Conservation (phyloP, 2,329 filamentous ascomycete species). For the Colletotrichum cordylinicola region DNA sequence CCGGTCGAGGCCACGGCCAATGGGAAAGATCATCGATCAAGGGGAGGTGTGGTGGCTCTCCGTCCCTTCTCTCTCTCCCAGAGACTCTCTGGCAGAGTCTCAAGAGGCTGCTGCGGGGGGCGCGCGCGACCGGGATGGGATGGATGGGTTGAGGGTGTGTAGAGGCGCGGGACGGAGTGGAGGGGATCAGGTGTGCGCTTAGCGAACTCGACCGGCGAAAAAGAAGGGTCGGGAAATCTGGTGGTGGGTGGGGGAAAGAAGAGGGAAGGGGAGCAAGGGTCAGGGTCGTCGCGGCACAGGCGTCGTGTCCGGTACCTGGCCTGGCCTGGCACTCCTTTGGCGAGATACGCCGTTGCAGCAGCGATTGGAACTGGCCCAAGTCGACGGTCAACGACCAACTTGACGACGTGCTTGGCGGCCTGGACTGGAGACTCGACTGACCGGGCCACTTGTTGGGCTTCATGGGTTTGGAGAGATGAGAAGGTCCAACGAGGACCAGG, state of each 20-base stretch:
- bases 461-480: constrained; percentile 9
- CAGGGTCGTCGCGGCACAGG: not conserved
- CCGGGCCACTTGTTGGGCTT: not conserved
- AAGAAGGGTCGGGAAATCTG: constrained; percentile 16
- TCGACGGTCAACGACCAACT: not conserved
- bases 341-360: not conserved
- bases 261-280: constrained; percentile 13
- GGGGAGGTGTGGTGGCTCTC: constrained; percentile 5
- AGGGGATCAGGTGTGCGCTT: constrained; percentile 8
- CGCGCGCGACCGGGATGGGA: not conserved
- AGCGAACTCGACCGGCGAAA: constrained; percentile 1
- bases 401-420: not conserved
- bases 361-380: not conserved
- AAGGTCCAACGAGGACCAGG: not conserved
- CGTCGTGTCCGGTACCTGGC: not conserved
- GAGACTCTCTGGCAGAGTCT: too few species aligned
- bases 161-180: constrained; percentile 8
- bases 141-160: not conserved
- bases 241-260: not conserved
- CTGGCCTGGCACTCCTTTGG: not conserved
- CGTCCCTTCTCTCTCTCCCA: not conserved
- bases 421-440: not conserved
- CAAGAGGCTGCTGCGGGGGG: not conserved
- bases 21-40: constrained; percentile 20
- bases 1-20: constrained; percentile 15